A percentile compares a stretch with the other conserved stretches of the same genome.
Evolutionary conservation across 345 rosid genomes (phyloP).

Genomic region (Jatropha curcas): DNA sequence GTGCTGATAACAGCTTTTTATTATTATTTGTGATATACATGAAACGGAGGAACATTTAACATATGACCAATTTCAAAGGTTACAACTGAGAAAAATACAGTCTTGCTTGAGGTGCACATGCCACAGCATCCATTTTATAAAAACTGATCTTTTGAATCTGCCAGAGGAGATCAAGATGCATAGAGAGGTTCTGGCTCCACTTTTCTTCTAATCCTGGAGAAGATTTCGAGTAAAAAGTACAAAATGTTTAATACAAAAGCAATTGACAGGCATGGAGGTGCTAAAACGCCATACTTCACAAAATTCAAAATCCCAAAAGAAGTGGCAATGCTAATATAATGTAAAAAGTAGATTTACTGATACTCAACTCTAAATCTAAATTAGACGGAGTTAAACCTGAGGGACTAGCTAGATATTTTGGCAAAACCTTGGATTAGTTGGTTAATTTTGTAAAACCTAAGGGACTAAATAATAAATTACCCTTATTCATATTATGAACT

Average conservation of each 20-base stretch:
- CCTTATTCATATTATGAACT: no score
- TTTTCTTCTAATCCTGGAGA: conserved; percentile 74
- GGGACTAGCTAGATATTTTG: no score
- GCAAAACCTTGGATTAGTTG: no score
- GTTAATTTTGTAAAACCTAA: no score
- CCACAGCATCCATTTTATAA: not conserved
- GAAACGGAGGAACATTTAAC: not conserved
- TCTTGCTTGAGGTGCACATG: not conserved
- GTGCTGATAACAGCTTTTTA: not conserved
- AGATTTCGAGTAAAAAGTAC: not conserved
- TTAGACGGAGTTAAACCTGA: no score
- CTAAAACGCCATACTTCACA: not conserved
- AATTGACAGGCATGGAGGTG: not conserved
- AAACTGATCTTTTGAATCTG: not conserved
- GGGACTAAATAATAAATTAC: no score
- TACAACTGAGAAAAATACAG: not conserved
- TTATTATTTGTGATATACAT: not conserved
- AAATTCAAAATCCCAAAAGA: not conserved
- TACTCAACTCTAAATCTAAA: no score
- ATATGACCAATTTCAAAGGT: conserved; percentile 1
- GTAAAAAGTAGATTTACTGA: not conserved
- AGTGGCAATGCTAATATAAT: not conserved
- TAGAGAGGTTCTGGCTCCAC: conserved; percentile 76
- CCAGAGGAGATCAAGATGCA: conserved; percentile 36
- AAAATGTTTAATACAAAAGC: not conserved